Evolutionary conservation across 176 grass and related monocot species (phyloP).

Genomic region (Pontederia paniculata): DNA sequence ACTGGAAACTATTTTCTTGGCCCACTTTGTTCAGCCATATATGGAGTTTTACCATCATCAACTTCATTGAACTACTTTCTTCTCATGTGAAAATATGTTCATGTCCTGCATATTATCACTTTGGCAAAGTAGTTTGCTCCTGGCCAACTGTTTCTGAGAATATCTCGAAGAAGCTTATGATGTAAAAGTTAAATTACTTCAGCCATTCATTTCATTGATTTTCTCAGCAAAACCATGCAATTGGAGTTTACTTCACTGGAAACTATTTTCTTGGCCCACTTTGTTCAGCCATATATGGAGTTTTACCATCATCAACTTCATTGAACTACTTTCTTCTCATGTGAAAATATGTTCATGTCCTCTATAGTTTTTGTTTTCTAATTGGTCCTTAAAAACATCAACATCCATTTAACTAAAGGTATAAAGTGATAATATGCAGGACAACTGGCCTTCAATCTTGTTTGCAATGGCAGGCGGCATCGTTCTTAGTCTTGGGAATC

Average conservation of each 20-base stretch:
- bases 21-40: neutral
- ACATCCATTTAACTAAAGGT: neutral
- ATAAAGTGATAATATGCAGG: constrained; percentile 19
- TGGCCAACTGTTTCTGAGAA: too few relatives aligned
- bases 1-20: too few relatives aligned
- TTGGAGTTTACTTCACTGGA: too few relatives aligned
- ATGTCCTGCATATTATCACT: too few relatives aligned
- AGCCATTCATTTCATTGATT: too few relatives aligned
- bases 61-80: neutral
- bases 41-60: neutral
- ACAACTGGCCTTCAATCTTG: constrained; percentile 72
- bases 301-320: neutral
- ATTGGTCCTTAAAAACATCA: neutral
- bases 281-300: neutral
- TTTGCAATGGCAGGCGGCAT: constrained; percentile 69
- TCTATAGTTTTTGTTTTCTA: too few relatives aligned
- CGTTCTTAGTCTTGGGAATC: constrained; percentile 70
- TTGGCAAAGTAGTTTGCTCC: too few relatives aligned
- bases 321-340: neutral
- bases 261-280: neutral
- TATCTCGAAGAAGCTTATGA: too few relatives aligned
- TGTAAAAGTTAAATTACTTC: too few relatives aligned
- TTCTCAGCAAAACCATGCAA: too few relatives aligned
- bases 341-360: neutral
- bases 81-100: neutral